Evolutionary conservation across 441 rosid genomes (phyloP), one percentile per base, ranked within the genome.

Genomic region (Kokia cookei): DNA sequence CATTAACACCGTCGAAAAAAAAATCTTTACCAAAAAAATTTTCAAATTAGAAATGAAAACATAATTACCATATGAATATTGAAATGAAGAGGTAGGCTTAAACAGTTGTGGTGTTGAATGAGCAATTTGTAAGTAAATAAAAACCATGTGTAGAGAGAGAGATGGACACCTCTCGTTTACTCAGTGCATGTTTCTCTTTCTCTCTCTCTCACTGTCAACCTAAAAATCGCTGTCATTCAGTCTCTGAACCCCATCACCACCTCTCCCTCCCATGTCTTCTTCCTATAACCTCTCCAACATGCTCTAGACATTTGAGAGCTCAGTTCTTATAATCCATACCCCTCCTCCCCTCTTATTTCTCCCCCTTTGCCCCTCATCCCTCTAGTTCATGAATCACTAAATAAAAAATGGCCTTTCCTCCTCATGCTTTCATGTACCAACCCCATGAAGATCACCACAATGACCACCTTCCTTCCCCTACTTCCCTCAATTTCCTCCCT

Each of bases 361-460:
- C 37, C 27, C 27, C 47, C 77, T 78, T 69, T n/a, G 22, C 61
- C 51, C 64, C 73, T 26, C 15, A 48, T 7, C 45, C 27, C 51
- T 32, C 24, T 50, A 45, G 48, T 73, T 68, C 62, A 77, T 77
- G 79, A 58, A 37, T 57, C 77, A 58, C 45, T 57, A 65, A 26
- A 40, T 32, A 2, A n/a, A 66, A 73, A 65, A 93, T 93, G 98
- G 95, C 95, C 27, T 91, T 86, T 76, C 98, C 92, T 69, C 96
- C 87, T 58, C 90, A 82, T 40, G 82, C 86, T 79, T 93, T 93
- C 87, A 82, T 88, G 86, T 90, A 91, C 81, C 97, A 85, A 70
- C 72, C 86, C 72, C 90, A 82, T 70, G 93, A 82, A 78, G 90
- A 87, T 42, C 76, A 43, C 59, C 75, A 81, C 60, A 67, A 82